Percentiles rank a stretch among this genome's conserved stretches.
phyloP scores from a whole-genome alignment of 2,329 filamentous ascomycete species.

The Diaporthe australafricana region DNA sequence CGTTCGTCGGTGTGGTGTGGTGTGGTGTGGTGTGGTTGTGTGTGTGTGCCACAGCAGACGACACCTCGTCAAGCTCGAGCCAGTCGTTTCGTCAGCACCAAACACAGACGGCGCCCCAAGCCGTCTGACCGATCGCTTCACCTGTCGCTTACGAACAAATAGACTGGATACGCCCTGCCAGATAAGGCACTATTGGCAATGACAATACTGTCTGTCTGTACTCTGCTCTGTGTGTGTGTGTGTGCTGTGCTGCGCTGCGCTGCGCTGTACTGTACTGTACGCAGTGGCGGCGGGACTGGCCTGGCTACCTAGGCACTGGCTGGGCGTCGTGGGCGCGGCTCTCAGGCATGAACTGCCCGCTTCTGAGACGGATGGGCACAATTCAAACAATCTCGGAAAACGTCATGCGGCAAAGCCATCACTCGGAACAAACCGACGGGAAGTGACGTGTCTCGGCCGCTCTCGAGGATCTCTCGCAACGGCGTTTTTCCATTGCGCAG shows the following conservation, averaged over 20 bases:
- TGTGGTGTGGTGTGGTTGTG: neutral
- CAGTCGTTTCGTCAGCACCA: constrained; percentile 21
- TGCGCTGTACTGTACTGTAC: neutral
- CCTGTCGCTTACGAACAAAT: neutral
- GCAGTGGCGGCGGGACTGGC: neutral
- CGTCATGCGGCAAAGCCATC: constrained; percentile 17
- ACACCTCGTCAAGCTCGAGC: constrained; percentile 23
- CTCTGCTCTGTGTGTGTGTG: too few relatives aligned
- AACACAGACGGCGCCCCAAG: neutral
- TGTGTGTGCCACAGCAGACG: constrained; percentile 23
- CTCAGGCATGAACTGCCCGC: neutral
- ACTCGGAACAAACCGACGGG: constrained; percentile 26
- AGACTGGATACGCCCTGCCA: constrained; percentile 18
- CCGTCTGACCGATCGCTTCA: constrained; percentile 27
- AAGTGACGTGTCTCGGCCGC: constrained; percentile 29
- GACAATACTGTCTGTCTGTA: neutral
- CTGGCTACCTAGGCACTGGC: neutral
- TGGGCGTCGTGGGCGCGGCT: constrained; percentile 9
- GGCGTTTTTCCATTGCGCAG: constrained; percentile 3
- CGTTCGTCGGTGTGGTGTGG: constrained; percentile 7
- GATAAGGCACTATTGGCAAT: constrained; percentile 15
- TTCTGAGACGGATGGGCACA: constrained; percentile 20
- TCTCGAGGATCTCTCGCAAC: neutral
- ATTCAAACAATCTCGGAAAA: neutral
- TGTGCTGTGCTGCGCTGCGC: neutral